These are phyloP conservation scores for Sporothrix humicola DNA, from an alignment of 2,329 filamentous ascomycete genomes.

Conservation along the genomic window DNA sequence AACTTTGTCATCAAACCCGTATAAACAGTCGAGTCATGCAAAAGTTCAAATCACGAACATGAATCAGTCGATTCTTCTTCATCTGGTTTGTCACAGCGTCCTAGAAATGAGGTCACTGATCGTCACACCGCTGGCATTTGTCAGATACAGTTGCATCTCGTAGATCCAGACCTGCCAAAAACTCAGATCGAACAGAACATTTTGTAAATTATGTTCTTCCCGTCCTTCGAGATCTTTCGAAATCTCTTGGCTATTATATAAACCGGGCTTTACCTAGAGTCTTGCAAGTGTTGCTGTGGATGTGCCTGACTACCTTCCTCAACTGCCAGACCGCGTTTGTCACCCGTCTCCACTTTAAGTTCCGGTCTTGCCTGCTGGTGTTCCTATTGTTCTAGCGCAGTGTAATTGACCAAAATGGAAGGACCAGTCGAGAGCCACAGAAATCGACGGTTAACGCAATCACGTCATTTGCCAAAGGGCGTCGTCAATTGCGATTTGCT, in stretches of 20 bases:
- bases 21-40: too few species aligned
- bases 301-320: too few species aligned
- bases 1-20: too few species aligned
- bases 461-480: slow-evolving; percentile 26
- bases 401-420: slow-evolving; percentile 12
- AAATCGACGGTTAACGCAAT: slow-evolving; percentile 12
- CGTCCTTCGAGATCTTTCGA: slow-evolving; percentile 4
- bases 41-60: neutral
- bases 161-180: neutral
- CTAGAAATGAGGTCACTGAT: neutral
- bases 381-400: neutral
- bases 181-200: neutral
- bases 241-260: neutral
- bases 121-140: neutral
- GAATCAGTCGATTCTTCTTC: neutral
- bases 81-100: neutral
- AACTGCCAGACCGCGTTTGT: neutral
- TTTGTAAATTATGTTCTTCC: neutral
- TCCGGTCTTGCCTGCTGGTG: neutral
- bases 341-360: neutral
- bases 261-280: neutral
- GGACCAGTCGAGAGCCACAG: neutral
- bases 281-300: neutral
- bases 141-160: neutral
- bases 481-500: neutral